Percentiles rank a stretch among this genome's conserved stretches.
Conservation (phyloP, 148 eudicot species). For the Vaccinium darrowii region DNA sequence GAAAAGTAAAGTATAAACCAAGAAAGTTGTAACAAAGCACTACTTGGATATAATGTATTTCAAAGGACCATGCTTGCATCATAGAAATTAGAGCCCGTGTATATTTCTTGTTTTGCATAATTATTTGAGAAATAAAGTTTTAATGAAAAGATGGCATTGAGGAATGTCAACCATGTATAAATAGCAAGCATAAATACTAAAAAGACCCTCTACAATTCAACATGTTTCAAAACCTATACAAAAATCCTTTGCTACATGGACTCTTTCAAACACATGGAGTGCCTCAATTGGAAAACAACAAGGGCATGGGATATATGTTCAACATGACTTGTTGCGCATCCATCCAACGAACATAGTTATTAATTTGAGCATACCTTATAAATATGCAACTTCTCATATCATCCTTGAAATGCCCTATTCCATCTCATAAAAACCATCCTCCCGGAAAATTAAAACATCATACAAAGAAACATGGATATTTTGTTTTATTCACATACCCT, state of each 20-base stretch:
- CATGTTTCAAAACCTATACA: not conserved
- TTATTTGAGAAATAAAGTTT: not conserved
- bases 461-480: not conserved
- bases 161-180: not conserved
- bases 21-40: not conserved
- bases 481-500: not conserved
- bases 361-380: not conserved
- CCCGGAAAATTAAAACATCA: not conserved
- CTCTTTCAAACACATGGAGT: not conserved
- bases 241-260: not conserved
- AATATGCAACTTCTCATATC: not conserved
- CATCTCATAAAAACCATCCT: not conserved
- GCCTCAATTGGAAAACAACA: not conserved
- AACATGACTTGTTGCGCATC: not conserved
- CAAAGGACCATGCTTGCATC: not conserved
- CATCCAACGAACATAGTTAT: not conserved
- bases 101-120: not conserved
- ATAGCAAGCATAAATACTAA: not conserved
- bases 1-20: not conserved
- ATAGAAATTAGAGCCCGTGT: not conserved
- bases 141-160: not conserved
- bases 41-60: not conserved
- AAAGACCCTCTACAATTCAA: not conserved
- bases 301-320: not conserved
- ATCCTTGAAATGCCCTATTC: not conserved